A percentile compares a stretch with the other conserved stretches of the same genome.
Conservation (phyloP, 331 rosid species). For the Saraca asoca region DNA sequence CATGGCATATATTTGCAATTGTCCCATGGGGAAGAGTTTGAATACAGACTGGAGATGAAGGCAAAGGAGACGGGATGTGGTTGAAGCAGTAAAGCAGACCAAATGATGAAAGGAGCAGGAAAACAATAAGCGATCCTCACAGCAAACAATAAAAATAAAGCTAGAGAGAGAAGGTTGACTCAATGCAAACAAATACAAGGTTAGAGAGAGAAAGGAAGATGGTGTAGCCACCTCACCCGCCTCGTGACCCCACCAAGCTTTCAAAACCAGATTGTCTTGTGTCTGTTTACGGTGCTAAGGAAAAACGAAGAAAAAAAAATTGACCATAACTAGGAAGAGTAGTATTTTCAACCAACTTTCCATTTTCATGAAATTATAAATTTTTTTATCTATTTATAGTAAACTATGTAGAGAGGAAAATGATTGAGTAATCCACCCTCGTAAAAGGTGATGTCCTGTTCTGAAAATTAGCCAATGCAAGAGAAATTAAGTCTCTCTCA, state of each 20-base stretch:
- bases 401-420: no score
- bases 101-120: conserved; percentile 5
- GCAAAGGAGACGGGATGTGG: background rate
- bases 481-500: no score
- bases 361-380: no score
- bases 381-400: no score
- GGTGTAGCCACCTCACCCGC: conserved; percentile 25
- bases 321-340: no score
- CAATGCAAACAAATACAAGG: conserved; percentile 25
- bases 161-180: conserved; percentile 43
- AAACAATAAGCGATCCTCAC: background rate
- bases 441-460: no score
- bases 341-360: no score
- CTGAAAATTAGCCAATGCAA: no score
- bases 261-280: conserved; percentile 1
- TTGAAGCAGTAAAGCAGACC: conserved; percentile 4
- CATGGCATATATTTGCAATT: background rate
- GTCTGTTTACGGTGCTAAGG: no score
- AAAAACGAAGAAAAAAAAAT: no score
- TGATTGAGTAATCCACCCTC: no score
- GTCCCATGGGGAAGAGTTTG: conserved; percentile 34
- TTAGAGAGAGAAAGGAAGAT: conserved; percentile 5
- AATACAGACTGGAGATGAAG: conserved; percentile 10
- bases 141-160: conserved; percentile 6
- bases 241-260: conserved; percentile 16